These are phyloP conservation scores for Leucaena leucocephala DNA, from an alignment of 306 rosid genomes.

Conservation along the genomic window DNA sequence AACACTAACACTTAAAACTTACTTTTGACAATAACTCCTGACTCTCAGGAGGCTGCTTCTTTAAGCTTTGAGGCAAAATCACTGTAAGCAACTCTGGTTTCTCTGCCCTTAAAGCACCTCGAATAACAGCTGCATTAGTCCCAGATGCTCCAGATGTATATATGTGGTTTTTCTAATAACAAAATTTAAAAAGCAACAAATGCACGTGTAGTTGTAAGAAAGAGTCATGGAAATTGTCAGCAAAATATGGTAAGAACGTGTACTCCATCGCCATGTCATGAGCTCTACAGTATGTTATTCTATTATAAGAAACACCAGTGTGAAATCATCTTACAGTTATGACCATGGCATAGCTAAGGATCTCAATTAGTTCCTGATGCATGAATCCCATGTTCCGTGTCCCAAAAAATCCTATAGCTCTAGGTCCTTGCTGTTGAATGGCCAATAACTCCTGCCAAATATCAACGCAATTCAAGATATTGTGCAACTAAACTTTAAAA, in stretches of 20 bases:
- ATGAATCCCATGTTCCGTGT: slow-evolving; percentile 99
- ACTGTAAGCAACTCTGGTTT: slow-evolving; percentile 97
- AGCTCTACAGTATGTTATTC: slow-evolving; percentile 34
- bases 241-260: slow-evolving; percentile 24
- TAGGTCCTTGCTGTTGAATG: slow-evolving; percentile 99
- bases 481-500: slow-evolving; percentile 14
- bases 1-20: slow-evolving; percentile 40
- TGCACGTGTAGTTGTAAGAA: slow-evolving; percentile 30
- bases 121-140: slow-evolving; percentile 98
- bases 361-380: slow-evolving; percentile 98
- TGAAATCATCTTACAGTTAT: slow-evolving; percentile 77
- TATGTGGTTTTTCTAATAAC: slow-evolving; percentile 88
- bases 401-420: slow-evolving; percentile 97
- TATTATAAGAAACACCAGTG: slow-evolving; percentile 7
- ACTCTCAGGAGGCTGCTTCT: slow-evolving; percentile 97
- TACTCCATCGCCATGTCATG: slow-evolving; percentile 22
- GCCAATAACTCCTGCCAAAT: slow-evolving; percentile 86
- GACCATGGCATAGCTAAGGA: slow-evolving; percentile 99
- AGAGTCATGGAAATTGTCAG: slow-evolving; percentile 5
- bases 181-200: slow-evolving; percentile 34
- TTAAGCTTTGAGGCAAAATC: slow-evolving; percentile 95
- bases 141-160: slow-evolving; percentile 99
- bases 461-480: slow-evolving; percentile 1
- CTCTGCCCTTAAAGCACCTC: slow-evolving; percentile 99
- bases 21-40: slow-evolving; percentile 96